Evolutionary conservation across 768 basidiomycete species (phyloP).

Genomic region (Fomitopsis pulvina): DNA sequence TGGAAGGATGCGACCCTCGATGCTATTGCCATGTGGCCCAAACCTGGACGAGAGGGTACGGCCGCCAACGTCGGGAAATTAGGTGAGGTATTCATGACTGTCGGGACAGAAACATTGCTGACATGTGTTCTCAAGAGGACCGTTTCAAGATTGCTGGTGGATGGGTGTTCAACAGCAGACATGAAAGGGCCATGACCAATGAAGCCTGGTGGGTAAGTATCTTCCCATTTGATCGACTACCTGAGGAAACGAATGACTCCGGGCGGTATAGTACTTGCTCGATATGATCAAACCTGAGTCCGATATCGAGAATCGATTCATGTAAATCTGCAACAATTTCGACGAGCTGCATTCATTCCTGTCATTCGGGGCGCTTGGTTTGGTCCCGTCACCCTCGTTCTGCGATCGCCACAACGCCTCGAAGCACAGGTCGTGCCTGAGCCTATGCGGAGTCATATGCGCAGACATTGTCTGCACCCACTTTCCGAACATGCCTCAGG

Average conservation of each 20-base stretch:
- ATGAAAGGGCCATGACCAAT: background rate
- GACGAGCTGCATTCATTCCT: slow-evolving; percentile 1
- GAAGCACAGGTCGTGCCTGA: background rate
- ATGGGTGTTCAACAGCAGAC: background rate
- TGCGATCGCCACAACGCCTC: background rate
- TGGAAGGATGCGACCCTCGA: slow-evolving; percentile 3
- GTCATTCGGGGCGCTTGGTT: background rate
- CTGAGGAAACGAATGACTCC: no score
- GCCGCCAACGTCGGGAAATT: background rate
- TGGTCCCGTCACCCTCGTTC: background rate
- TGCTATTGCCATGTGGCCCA: background rate
- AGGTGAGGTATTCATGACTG: background rate
- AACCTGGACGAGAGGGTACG: background rate
- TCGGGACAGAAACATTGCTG: background rate
- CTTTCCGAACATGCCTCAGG: background rate
- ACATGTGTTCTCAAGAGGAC: background rate
- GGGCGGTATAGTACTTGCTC: background rate
- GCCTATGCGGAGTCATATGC: background rate
- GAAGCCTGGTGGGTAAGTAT: slow-evolving; percentile 3
- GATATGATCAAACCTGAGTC: background rate
- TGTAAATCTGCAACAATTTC: slow-evolving; percentile 1
- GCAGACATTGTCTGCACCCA: background rate
- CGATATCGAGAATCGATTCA: slow-evolving; percentile 1
- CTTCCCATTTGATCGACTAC: no score
- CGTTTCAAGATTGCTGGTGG: background rate